Percentiles rank a stretch among this genome's conserved stretches.
Conservation (phyloP, 805 yeast genomes). For the Starmerella vitae region DNA sequence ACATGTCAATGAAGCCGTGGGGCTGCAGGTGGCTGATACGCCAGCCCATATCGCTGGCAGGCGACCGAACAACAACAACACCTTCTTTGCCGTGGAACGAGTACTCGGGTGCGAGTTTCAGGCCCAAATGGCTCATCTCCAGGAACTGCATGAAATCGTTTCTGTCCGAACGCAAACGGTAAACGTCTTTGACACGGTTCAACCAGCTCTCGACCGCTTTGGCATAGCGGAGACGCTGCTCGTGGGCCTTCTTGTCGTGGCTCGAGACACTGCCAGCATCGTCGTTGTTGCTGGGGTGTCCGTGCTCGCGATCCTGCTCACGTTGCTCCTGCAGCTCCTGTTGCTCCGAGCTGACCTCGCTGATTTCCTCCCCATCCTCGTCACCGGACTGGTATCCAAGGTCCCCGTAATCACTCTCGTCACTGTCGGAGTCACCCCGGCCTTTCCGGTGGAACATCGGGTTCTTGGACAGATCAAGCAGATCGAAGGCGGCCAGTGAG, state of each 20-base stretch:
- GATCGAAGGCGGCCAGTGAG: constrained; percentile 16
- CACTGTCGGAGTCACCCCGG: constrained; percentile 4
- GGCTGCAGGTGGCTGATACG: constrained; percentile 77
- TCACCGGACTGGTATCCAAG: background rate
- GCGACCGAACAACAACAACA: constrained; percentile 58
- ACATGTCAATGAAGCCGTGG: constrained; percentile 72
- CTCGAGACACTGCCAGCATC: background rate
- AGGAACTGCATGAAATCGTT: constrained; percentile 74
- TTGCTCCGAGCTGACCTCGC: constrained; percentile 5
- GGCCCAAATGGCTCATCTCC: constrained; percentile 79
- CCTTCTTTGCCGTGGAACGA: constrained; percentile 87
- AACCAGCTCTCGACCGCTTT: constrained; percentile 50
- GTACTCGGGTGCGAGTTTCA: constrained; percentile 67
- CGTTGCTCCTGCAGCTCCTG: background rate
- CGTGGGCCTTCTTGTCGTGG: background rate
- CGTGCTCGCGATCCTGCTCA: background rate
- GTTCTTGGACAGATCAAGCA: constrained; percentile 1
- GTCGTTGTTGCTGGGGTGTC: background rate
- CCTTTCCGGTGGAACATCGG: background rate
- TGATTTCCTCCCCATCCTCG: constrained; percentile 1
- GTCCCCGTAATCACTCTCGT: background rate
- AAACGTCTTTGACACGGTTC: constrained; percentile 41
- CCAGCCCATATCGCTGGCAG: constrained; percentile 90
- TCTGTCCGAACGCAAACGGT: constrained; percentile 65
- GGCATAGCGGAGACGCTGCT: constrained; percentile 7